These are phyloP conservation scores for Populus simonii DNA, from an alignment of 345 rosid species.

Conservation along the genomic window DNA sequence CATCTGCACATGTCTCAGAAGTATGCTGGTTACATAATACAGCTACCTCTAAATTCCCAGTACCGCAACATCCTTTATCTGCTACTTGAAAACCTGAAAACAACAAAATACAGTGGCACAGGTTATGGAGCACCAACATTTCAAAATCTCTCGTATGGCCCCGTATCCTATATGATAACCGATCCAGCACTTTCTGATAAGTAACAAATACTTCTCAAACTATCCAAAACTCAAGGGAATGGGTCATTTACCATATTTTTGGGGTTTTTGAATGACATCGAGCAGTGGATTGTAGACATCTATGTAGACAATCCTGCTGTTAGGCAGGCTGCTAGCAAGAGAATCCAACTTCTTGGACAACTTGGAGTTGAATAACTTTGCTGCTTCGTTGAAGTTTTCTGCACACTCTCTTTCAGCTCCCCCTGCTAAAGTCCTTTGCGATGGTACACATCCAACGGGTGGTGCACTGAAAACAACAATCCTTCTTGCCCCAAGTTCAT, in stretches of 20 bases:
- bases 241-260: constrained; percentile 42
- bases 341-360: constrained; percentile 29
- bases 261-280: constrained; percentile 45
- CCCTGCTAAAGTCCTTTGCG: constrained; percentile 34
- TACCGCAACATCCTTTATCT: constrained; percentile 47
- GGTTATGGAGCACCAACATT: neutral
- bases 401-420: constrained; percentile 29
- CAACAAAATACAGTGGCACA: neutral
- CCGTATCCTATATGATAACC: neutral
- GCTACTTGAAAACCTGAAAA: constrained; percentile 39
- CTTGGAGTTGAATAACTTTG: constrained; percentile 42
- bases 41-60: constrained; percentile 30
- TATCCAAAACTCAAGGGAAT: neutral
- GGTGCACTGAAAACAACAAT: constrained; percentile 42
- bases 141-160: neutral
- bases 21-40: constrained; percentile 20
- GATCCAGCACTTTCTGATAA: neutral
- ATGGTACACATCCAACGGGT: constrained; percentile 58
- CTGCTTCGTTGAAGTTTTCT: constrained; percentile 34
- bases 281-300: constrained; percentile 56
- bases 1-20: constrained; percentile 25
- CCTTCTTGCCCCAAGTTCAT: constrained; percentile 44
- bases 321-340: constrained; percentile 21
- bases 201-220: neutral
- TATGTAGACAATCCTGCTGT: constrained; percentile 35